Evolutionary conservation across 768 basidiomycete species (phyloP), one percentile per base, ranked within the genome.

Genomic region (Tephrocybe sp.): DNA sequence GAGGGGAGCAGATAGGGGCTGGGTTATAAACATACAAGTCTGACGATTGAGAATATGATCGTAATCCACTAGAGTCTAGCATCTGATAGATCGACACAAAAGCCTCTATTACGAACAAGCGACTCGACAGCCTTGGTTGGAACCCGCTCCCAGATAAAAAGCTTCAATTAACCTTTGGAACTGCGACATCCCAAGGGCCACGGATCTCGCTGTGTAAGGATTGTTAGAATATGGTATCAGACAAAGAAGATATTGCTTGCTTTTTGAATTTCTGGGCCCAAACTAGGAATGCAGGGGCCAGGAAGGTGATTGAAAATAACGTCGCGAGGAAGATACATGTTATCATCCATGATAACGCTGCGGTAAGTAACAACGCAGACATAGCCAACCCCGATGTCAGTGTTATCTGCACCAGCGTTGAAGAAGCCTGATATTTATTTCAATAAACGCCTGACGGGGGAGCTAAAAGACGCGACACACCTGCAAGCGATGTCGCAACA

Each of bases 231-330:
- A 51, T 21, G 39, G 44, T 43, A 36, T 15, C 7, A 15, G 47
- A 36, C 48, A n/a, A 38, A 18, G n/a, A 49, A 44, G 38, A 46
- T 56, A 49, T 55, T 26, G 76, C 86, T 33, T 62, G 84, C 90
- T 94, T 93, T 74, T 94, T 94, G 73, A 83, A 91, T 66, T 78
- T 78, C 69, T 93, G 90, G 3, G 90, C 91, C 88, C 90, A 92
- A 50, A 93, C 77, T 38, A 92, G 70, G 36, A 88, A 71, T 18
- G 71, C 85, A 11, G 92, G 91, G 9, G 87, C 89, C 38, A 85
- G 63, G 63, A 93, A 85, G 9, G 84, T 85, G 18, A 88, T 76
- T 48, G 80, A 79, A 30, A 74, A 56, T 34, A 87, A 73, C 23
- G 75, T 69, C 24, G 72, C 64, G 9, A 68, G 62, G 62, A 81